These are phyloP conservation scores for Exidia glandulosa DNA, from an alignment of 768 basidiomycete species.

Conservation along the genomic window DNA sequence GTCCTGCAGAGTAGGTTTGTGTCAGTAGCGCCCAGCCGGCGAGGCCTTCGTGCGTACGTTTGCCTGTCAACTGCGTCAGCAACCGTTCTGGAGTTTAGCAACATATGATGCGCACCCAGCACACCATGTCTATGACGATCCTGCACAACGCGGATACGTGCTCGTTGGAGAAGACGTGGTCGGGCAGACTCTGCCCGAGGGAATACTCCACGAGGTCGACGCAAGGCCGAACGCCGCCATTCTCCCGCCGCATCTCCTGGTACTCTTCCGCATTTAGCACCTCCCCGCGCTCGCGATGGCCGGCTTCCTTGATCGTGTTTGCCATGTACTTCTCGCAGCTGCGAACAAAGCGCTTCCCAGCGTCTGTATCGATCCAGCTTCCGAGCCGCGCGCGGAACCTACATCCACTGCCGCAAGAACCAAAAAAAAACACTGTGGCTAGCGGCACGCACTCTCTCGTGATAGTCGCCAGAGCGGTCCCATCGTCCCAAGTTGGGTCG, in stretches of 20 bases:
- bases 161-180: constrained; percentile 44
- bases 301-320: constrained; percentile 46
- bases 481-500: constrained; percentile 41
- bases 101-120: neutral
- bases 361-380: neutral
- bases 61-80: no score
- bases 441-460: constrained; percentile 31
- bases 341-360: neutral
- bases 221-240: constrained; percentile 54
- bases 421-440: neutral
- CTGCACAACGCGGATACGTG: no score
- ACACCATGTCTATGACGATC: neutral
- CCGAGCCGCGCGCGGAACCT: no score
- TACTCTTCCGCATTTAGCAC: constrained; percentile 46
- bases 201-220: constrained; percentile 52
- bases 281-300: constrained; percentile 43
- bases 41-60: neutral
- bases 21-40: neutral
- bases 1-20: constrained; percentile 30
- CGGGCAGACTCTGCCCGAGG: constrained; percentile 50
- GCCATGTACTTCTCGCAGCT: neutral
- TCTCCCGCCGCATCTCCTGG: constrained; percentile 50
- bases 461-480: constrained; percentile 43
- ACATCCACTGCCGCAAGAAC: neutral
- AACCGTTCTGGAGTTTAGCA: neutral